These are phyloP conservation scores for Detonula confervacea DNA, from an alignment of 352 stramenopile genomes.

Conservation along the genomic window DNA sequence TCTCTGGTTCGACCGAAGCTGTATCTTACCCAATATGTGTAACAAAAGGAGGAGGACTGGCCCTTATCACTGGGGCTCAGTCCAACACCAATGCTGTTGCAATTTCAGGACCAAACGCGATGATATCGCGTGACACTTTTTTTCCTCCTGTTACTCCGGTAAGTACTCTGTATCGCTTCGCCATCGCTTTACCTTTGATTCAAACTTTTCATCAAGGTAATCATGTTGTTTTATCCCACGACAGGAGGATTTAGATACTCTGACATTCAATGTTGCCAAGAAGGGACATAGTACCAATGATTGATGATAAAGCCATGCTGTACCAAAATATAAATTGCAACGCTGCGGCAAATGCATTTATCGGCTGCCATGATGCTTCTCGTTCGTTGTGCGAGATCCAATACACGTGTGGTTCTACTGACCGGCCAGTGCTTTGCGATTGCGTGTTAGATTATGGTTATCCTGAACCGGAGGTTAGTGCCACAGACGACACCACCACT, in stretches of 20 bases:
- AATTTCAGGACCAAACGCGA: conserved; percentile 77
- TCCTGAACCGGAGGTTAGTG: conserved; percentile 57
- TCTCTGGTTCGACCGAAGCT: neutral
- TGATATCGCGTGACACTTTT: conserved; percentile 68
- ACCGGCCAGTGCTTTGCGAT: conserved; percentile 62
- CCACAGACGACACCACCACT: neutral
- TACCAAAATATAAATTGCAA: conserved; percentile 74
- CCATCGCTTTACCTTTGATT: neutral
- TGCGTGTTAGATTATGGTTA: conserved; percentile 68
- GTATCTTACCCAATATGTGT: neutral
- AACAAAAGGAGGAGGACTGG: conserved; percentile 48
- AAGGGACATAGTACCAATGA: conserved; percentile 61
- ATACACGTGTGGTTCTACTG: conserved; percentile 70
- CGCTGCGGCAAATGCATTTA: conserved; percentile 50
- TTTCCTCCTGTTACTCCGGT: conserved; percentile 46
- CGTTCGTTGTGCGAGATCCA: conserved; percentile 73
- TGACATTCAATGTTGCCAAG: conserved; percentile 75
- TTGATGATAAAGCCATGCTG: conserved; percentile 70
- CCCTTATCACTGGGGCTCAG: conserved; percentile 75
- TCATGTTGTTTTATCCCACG: too few species aligned
- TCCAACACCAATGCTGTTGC: conserved; percentile 58
- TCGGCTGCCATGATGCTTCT: conserved; percentile 60
- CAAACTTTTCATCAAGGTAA: neutral
- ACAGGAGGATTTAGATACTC: conserved; percentile 58
- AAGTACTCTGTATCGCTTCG: neutral